phyloP scores from a whole-genome alignment of 805 yeast species.

The Cephaloascus albidus region DNA sequence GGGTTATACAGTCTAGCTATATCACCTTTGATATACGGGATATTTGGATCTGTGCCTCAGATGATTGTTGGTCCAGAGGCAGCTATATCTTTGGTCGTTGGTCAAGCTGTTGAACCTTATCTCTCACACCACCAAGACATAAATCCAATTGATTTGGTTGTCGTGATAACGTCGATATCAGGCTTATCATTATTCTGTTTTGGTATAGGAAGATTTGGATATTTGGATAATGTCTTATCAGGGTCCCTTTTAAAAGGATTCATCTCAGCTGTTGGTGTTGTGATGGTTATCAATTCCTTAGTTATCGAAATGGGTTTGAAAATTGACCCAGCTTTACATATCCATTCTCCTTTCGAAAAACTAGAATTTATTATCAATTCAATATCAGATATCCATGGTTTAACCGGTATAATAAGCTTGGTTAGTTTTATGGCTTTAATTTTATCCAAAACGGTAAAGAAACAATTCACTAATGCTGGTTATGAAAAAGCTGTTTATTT shows the following conservation, averaged over 20 bases:
- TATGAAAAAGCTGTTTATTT: slow-evolving; percentile 15
- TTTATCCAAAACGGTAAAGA: slow-evolving; percentile 15
- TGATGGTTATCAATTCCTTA: slow-evolving; percentile 29
- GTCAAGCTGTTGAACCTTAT: slow-evolving; percentile 37
- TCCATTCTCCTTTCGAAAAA: slow-evolving; percentile 28
- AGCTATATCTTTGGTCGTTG: slow-evolving; percentile 35
- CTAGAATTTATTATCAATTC: slow-evolving; percentile 17
- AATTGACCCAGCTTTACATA: slow-evolving; percentile 5
- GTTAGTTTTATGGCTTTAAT: slow-evolving; percentile 18
- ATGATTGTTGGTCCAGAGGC: slow-evolving; percentile 39
- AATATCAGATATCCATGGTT: slow-evolving; percentile 13
- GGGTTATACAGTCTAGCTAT: slow-evolving; percentile 72
- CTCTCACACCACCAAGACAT: slow-evolving; percentile 30
- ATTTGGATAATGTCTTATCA: slow-evolving; percentile 70
- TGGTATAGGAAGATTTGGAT: slow-evolving; percentile 81
- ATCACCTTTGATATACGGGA: slow-evolving; percentile 47
- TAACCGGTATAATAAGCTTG: slow-evolving; percentile 23
- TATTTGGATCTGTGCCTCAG: slow-evolving; percentile 35
- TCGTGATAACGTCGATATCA: slow-evolving; percentile 62
- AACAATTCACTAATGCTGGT: slow-evolving; percentile 4
- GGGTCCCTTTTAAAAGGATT: slow-evolving; percentile 45
- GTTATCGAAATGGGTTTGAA: slow-evolving; percentile 26
- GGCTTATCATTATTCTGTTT: slow-evolving; percentile 66
- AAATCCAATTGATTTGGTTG: slow-evolving; percentile 47
- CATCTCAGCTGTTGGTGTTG: slow-evolving; percentile 33